These are phyloP conservation scores for Acanthamoeba royreba DNA, from an alignment of 208 protist genomes.

Conservation along the genomic window DNA sequence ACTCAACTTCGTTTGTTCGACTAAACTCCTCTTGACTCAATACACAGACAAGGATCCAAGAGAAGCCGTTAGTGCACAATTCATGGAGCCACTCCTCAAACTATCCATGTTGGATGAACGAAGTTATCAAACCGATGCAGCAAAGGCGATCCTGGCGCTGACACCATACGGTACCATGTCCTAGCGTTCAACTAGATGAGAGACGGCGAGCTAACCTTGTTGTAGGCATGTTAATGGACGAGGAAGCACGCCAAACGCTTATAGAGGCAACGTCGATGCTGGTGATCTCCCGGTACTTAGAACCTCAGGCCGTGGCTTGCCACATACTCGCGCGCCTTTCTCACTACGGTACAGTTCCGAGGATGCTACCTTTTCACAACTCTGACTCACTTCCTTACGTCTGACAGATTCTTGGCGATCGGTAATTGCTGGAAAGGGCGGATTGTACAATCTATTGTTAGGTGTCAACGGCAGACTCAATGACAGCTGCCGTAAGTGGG, in stretches of 20 bases:
- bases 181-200: too few species aligned
- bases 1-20: background rate
- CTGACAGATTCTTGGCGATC: background rate
- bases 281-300: background rate
- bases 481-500: background rate
- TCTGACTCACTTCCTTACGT: background rate
- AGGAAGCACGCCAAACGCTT: background rate
- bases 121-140: background rate
- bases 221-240: background rate
- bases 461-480: background rate
- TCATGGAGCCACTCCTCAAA: background rate
- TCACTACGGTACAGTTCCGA: background rate
- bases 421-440: background rate
- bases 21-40: background rate
- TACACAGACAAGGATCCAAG: background rate
- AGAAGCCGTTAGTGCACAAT: background rate
- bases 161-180: background rate
- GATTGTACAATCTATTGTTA: background rate
- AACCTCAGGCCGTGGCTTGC: background rate
- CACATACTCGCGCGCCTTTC: background rate
- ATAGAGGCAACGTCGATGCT: background rate
- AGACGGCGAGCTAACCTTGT: background rate
- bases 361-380: background rate
- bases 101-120: background rate
- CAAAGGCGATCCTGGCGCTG: background rate